Conservation (phyloP, 192 early-diverging fungal genomes). For the Coemansia sp. region DNA sequence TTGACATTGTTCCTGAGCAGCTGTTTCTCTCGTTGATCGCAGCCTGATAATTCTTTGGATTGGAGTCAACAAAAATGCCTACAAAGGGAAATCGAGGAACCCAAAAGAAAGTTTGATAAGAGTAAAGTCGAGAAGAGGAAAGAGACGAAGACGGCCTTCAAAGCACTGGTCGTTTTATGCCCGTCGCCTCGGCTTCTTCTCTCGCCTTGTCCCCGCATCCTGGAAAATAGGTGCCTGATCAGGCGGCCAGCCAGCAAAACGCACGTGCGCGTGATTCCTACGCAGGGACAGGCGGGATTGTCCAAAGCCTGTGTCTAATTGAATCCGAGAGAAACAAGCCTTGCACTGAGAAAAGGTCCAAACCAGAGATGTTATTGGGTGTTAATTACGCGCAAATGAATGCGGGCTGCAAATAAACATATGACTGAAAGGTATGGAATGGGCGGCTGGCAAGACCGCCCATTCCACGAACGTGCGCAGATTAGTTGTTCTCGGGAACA, state of each 20-base stretch:
- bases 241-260: not conserved
- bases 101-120: not conserved
- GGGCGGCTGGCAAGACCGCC: not conserved
- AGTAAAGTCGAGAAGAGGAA: constrained; percentile 1
- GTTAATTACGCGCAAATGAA: not conserved
- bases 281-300: not conserved
- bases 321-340: not conserved
- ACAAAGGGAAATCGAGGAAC: not conserved
- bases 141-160: not conserved
- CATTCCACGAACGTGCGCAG: too few species aligned
- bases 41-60: not conserved
- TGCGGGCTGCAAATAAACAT: not conserved
- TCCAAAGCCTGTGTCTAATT: not conserved
- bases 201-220: constrained; percentile 7
- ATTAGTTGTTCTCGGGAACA: not conserved
- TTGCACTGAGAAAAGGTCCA: not conserved
- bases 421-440: not conserved
- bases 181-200: not conserved
- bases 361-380: not conserved
- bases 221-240: constrained; percentile 1
- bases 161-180: not conserved
- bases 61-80: not conserved
- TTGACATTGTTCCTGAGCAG: not conserved
- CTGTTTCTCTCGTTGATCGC: not conserved
- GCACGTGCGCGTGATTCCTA: not conserved